These are phyloP conservation scores for Aegilops umbellulata DNA, from an alignment of 176 grass and related monocot species.

Conservation along the genomic window DNA sequence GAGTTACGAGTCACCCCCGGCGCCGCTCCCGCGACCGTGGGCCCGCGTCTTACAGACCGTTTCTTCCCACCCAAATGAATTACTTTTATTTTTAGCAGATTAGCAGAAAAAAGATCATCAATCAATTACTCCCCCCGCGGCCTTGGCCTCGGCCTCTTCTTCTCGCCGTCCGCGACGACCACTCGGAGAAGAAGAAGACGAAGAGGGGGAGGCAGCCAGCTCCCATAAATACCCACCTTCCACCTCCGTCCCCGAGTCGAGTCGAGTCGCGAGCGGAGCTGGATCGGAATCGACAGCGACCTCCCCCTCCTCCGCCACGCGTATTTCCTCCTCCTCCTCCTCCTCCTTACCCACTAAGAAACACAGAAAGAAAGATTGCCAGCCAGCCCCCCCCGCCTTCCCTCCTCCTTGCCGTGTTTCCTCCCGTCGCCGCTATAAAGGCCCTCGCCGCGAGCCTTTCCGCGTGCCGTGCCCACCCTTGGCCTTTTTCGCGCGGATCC, in stretches of 20 bases:
- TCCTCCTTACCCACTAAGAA: constrained; percentile 13
- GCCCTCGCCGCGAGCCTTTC: background rate
- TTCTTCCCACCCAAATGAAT: constrained; percentile 18
- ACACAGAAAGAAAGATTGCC: background rate
- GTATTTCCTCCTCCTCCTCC: background rate
- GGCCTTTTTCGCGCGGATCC: background rate
- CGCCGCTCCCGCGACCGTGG: background rate
- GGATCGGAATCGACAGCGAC: constrained; percentile 14
- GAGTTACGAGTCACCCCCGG: background rate
- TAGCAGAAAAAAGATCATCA: background rate
- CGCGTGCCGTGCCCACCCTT: background rate
- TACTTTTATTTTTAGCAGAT: background rate
- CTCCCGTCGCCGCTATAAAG: background rate
- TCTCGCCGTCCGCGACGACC: background rate
- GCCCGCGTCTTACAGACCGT: constrained; percentile 1
- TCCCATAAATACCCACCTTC: constrained; percentile 12
- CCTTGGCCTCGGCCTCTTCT: background rate
- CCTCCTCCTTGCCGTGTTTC: background rate
- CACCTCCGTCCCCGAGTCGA: background rate
- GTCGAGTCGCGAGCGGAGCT: background rate
- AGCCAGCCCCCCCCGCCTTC: background rate
- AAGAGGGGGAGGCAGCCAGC: background rate
- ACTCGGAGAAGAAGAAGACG: background rate
- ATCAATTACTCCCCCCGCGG: background rate
- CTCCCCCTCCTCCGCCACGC: background rate